Evolutionary conservation across 75 land plant species (phyloP), one percentile per base, ranked within the genome.

Genomic region (Cryptomeria japonica): DNA sequence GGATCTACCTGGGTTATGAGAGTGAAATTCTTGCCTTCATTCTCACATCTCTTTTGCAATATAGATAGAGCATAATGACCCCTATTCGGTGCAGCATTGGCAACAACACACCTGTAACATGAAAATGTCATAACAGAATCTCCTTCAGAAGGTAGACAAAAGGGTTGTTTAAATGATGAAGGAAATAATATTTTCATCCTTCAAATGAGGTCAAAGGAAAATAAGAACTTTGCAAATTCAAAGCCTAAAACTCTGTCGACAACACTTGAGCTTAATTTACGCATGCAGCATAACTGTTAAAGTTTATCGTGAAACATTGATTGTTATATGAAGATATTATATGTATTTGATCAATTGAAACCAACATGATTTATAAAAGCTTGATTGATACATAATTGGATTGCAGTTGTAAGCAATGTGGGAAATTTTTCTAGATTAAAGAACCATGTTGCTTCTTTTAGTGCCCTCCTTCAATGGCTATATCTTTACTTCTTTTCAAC

Each of bases 41-140:
- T 64, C 58, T 87, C 86, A 87, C 93, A 92, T 55, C 42, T 83
- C 78, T 82, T 70, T 82, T 92, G 88, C 75, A 92, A 70, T 37
- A 92, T 87, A 41, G 92, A 87, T 0, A 92, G 68, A 31, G 93
- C 93, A 79, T 91, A 92, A 72, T 92, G 93, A 37, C 87, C 93
- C 47, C 61, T 61, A 42, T 92, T 92, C 25, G 93, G 93, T 68
- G 83, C 79, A 28, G 85, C 79, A 36, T 83, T 87, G 42, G 88
- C 68, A 53, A 58, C 88, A 53, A 87, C 88, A 58, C 83, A 61
- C 64, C 88, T 87, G 58, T 19, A 36, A 22, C 86, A 51, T 42
- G 46, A 38, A 86, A 85, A 85, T 28, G 32, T 16, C 36, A 68
- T 70, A 72, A 86, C 41, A 86, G 5, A 86, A 86, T n/a, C 42